phyloP scores from a whole-genome alignment of 1,139 yeast genomes.

The Lizanozyma gosingica region DNA sequence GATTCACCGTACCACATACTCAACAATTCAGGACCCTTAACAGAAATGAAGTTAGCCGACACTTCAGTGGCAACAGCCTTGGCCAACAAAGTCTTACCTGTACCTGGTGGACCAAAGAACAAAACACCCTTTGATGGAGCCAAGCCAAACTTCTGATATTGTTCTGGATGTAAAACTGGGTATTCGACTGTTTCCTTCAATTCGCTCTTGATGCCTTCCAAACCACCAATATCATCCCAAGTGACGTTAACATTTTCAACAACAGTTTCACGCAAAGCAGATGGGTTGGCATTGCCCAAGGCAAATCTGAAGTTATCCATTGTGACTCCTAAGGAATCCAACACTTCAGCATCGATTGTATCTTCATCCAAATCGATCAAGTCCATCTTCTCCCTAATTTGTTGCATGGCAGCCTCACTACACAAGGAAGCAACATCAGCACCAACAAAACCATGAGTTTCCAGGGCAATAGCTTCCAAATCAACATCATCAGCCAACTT shows the following conservation, averaged over 20 bases:
- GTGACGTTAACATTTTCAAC: constrained; percentile 97
- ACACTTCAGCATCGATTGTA: constrained; percentile 93
- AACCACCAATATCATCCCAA: constrained; percentile 96
- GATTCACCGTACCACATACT: constrained; percentile 99
- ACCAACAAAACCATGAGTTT: constrained; percentile 97
- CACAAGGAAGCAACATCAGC: constrained; percentile 76
- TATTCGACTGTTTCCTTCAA: constrained; percentile 97
- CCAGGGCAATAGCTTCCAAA: constrained; percentile 70
- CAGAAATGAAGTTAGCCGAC: constrained; percentile 92
- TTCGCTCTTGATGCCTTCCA: constrained; percentile 91
- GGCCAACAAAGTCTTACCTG: constrained; percentile 96
- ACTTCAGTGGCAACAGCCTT: constrained; percentile 98
- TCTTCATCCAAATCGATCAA: constrained; percentile 95
- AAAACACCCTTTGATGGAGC: constrained; percentile 97
- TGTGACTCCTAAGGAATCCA: constrained; percentile 94
- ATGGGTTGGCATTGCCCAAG: constrained; percentile 95
- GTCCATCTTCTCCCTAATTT: constrained; percentile 99
- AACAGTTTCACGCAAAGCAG: constrained; percentile 98
- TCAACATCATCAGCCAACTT: constrained; percentile 92
- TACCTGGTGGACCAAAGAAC: constrained; percentile 99
- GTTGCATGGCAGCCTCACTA: constrained; percentile 93
- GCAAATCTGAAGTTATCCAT: constrained; percentile 99
- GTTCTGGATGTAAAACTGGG: constrained; percentile 98
- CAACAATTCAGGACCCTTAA: constrained; percentile 93
- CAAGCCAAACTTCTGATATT: constrained; percentile 94